A percentile compares a stretch with the other conserved stretches of the same genome.
Evolutionary conservation across 2,329 filamentous ascomycete genomes (phyloP).

Genomic region (Phyllosticta citrichinensis): DNA sequence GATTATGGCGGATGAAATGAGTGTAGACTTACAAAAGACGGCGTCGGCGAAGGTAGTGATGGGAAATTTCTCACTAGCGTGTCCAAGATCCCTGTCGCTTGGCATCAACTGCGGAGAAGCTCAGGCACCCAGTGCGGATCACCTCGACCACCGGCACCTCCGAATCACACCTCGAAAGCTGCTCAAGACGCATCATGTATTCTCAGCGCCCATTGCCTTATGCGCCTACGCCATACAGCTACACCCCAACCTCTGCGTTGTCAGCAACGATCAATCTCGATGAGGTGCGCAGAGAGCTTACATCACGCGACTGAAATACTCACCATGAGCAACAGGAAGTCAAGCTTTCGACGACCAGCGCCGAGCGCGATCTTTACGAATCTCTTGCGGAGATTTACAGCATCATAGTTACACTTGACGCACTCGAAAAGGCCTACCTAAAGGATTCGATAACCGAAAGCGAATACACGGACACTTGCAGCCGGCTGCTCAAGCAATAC

Average conservation of each 20-base stretch:
- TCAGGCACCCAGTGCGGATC: neutral
- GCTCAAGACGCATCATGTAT: slow-evolving; percentile 28
- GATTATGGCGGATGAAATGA: neutral
- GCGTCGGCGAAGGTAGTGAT: neutral
- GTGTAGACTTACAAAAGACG: neutral
- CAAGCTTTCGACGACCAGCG: slow-evolving; percentile 75
- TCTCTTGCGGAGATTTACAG: slow-evolving; percentile 96
- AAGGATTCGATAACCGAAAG: slow-evolving; percentile 87
- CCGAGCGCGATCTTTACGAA: slow-evolving; percentile 87
- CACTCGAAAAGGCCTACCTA: slow-evolving; percentile 90
- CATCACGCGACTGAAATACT: neutral
- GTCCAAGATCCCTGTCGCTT: slow-evolving; percentile 8
- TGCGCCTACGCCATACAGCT: slow-evolving; percentile 83
- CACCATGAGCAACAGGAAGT: slow-evolving; percentile 56
- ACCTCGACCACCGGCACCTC: neutral
- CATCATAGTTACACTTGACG: slow-evolving; percentile 91
- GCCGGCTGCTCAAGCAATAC: slow-evolving; percentile 89
- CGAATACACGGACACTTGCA: slow-evolving; percentile 95
- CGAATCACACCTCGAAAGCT: neutral
- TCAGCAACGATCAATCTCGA: slow-evolving; percentile 86
- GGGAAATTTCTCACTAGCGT: slow-evolving; percentile 14
- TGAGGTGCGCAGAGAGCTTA: slow-evolving; percentile 42
- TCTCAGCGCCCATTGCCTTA: slow-evolving; percentile 57
- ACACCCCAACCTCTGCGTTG: slow-evolving; percentile 62
- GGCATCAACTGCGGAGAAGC: slow-evolving; percentile 8